A percentile compares a stretch with the other conserved stretches of the same genome.
Conservation (phyloP, 257 asterid species). For the Solanum chmielewskii region DNA sequence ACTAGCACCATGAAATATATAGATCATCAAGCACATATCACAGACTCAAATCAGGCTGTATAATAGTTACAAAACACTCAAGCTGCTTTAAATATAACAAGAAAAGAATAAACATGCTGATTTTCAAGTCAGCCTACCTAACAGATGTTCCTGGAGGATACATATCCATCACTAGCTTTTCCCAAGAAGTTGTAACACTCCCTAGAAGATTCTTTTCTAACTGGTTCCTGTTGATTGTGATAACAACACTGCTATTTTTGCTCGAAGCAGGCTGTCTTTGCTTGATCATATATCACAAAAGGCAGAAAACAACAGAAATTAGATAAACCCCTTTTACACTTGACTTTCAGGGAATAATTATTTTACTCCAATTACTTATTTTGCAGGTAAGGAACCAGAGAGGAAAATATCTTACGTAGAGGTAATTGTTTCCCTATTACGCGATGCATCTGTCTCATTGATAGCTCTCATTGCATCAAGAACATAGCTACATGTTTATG, state of each 20-base stretch:
- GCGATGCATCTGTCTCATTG: slow-evolving; percentile 56
- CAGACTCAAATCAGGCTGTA: neutral
- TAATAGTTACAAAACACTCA: neutral
- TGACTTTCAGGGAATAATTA: neutral
- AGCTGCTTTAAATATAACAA: neutral
- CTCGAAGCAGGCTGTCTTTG: slow-evolving; percentile 96
- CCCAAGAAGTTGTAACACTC: slow-evolving; percentile 70
- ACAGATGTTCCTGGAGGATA: slow-evolving; percentile 64
- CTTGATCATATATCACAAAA: slow-evolving; percentile 45
- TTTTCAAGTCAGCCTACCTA: slow-evolving; percentile 25
- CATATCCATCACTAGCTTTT: slow-evolving; percentile 83
- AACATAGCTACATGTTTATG: slow-evolving; percentile 48
- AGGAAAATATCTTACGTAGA: slow-evolving; percentile 56
- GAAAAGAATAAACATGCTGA: neutral
- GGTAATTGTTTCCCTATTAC: slow-evolving; percentile 33
- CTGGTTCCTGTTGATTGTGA: slow-evolving; percentile 40
- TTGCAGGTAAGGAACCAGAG: neutral
- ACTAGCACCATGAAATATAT: neutral
- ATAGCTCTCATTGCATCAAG: slow-evolving; percentile 69
- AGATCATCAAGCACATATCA: neutral
- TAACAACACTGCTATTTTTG: slow-evolving; percentile 61
- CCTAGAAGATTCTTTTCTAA: slow-evolving; percentile 36
- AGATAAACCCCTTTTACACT: neutral
- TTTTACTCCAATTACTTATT: neutral
- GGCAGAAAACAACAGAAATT: neutral